Percentiles rank a stretch among this genome's conserved stretches.
Evolutionary conservation across 192 early-diverging fungal species (phyloP).

Genomic region (Coemansia sp.): DNA sequence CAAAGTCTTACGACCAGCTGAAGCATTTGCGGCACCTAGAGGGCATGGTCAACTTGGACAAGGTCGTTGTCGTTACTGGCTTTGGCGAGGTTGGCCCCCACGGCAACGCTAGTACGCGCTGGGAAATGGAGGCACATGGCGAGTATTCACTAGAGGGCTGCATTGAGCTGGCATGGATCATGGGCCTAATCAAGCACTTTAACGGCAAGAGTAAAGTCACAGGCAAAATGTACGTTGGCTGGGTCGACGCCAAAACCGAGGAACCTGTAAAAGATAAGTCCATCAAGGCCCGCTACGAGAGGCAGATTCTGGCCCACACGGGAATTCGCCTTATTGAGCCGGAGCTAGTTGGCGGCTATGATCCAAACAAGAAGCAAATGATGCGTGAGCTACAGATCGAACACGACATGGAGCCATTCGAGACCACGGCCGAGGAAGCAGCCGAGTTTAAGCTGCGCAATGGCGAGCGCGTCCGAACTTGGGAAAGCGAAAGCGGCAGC

Average conservation of each 20-base stretch:
- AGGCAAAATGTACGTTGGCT: conserved; percentile 68
- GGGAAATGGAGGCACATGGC: conserved; percentile 95
- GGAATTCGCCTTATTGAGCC: conserved; percentile 60
- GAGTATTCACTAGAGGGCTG: conserved; percentile 60
- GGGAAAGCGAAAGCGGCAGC: conserved; percentile 50
- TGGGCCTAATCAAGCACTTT: conserved; percentile 91
- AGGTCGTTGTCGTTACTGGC: conserved; percentile 89
- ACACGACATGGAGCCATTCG: conserved; percentile 85
- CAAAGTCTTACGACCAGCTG: conserved; percentile 61
- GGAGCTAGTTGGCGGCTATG: conserved; percentile 58
- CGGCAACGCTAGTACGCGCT: conserved; percentile 89
- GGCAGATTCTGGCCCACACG: conserved; percentile 87
- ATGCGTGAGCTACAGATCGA: conserved; percentile 90
- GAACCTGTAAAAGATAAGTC: conserved; percentile 84
- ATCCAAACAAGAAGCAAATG: conserved; percentile 78
- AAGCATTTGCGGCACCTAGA: conserved; percentile 60
- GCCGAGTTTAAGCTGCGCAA: conserved; percentile 81
- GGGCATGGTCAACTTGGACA: conserved; percentile 86
- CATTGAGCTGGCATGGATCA: conserved; percentile 97
- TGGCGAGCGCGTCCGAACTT: conserved; percentile 70
- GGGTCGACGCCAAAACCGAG: conserved; percentile 80
- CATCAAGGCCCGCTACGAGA: conserved; percentile 90
- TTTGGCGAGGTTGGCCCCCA: conserved; percentile 93
- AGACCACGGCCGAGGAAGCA: conserved; percentile 85
- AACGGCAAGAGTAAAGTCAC: conserved; percentile 38